These are phyloP conservation scores for Albifimbria verrucaria DNA, from an alignment of 2,329 filamentous ascomycete genomes.

Conservation along the genomic window DNA sequence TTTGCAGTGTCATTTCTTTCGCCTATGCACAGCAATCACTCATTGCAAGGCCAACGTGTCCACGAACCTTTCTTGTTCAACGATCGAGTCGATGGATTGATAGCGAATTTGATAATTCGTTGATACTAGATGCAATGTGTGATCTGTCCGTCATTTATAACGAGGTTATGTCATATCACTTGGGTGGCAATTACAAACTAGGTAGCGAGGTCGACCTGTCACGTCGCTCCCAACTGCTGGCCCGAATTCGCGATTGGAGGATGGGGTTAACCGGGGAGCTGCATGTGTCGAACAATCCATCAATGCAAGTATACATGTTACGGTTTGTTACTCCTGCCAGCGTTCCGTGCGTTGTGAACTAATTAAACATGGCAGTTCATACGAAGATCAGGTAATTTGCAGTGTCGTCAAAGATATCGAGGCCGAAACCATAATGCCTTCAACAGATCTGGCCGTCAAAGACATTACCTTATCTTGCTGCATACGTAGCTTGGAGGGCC, in stretches of 20 bases:
- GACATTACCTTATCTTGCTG: not conserved
- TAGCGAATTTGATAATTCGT: constrained; percentile 9
- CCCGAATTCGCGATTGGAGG: not conserved
- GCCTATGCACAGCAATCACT: constrained; percentile 10
- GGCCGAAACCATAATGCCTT: not conserved
- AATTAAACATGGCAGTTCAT: too few species aligned
- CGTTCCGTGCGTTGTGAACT: too few species aligned
- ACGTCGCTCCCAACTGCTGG: not conserved
- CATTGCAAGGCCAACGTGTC: constrained; percentile 7
- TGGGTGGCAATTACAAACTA: not conserved
- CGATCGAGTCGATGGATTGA: not conserved
- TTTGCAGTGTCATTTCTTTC: constrained; percentile 9
- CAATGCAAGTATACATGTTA: not conserved
- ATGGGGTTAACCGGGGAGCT: not conserved
- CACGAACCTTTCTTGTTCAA: constrained; percentile 7
- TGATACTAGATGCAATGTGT: constrained; percentile 8
- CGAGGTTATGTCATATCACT: constrained; percentile 11
- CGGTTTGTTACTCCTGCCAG: not conserved
- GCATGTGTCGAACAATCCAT: not conserved
- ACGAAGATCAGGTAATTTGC: constrained; percentile 10
- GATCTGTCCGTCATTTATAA: constrained; percentile 13
- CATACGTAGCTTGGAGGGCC: constrained; percentile 5
- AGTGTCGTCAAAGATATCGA: constrained; percentile 8
- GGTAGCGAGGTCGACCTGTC: constrained; percentile 7
- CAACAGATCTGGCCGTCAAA: not conserved